Evolutionary conservation across 306 rosid species (phyloP).

Genomic region (Gleditsia sinensis): DNA sequence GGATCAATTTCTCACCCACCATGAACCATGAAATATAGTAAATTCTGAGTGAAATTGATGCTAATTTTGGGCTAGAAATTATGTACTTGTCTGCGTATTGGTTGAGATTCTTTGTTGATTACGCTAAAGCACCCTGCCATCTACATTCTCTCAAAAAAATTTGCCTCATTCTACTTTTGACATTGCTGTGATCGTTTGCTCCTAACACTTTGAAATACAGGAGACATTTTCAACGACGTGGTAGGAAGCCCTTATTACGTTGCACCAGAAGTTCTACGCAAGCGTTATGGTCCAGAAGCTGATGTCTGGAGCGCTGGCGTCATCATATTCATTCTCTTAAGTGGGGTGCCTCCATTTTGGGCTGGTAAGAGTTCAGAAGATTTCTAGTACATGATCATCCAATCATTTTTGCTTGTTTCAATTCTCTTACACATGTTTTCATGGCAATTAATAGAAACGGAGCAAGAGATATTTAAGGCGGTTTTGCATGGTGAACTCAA

Average conservation of each 20-base stretch:
- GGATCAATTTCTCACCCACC: neutral
- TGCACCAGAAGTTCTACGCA: slow-evolving; percentile 82
- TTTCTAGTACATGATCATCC: neutral
- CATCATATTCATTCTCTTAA: slow-evolving; percentile 82
- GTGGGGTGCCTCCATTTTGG: slow-evolving; percentile 98
- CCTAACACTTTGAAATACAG: slow-evolving; percentile 50
- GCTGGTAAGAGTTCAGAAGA: slow-evolving; percentile 63
- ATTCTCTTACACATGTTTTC: neutral
- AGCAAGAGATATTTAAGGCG: slow-evolving; percentile 67
- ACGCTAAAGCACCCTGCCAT: neutral
- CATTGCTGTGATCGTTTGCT: slow-evolving; percentile 9
- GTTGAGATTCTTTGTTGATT: neutral
- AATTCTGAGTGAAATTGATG: too few species aligned
- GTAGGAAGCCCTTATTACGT: slow-evolving; percentile 96
- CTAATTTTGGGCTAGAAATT: neutral
- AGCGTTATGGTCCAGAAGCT: slow-evolving; percentile 77
- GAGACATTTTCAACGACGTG: slow-evolving; percentile 69
- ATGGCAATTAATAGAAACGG: slow-evolving; percentile 51
- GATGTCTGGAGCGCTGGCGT: slow-evolving; percentile 98
- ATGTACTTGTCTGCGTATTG: neutral
- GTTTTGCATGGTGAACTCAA: slow-evolving; percentile 68
- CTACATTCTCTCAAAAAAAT: too few species aligned
- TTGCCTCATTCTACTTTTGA: neutral
- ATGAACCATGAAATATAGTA: neutral
- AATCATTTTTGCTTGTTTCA: neutral